Base-by-base conservation (phyloP, 805 yeast species). In the Saccharomycodes ludwigii region DNA sequence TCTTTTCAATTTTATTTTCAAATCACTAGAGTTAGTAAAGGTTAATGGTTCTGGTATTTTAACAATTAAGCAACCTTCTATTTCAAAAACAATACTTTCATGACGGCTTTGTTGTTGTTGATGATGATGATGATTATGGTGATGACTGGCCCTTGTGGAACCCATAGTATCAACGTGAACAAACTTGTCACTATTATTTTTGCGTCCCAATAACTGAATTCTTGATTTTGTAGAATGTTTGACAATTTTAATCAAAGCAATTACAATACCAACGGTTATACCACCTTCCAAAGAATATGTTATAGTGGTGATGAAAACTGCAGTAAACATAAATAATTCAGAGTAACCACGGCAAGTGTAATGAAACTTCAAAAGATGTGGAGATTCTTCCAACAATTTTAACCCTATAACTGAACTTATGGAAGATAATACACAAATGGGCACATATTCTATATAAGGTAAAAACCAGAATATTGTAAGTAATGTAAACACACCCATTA, bases 21-120 rank as follows among this genome's bases (percentile, higher is more conserved):
- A 59, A 43, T 82, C 93, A 18, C 78, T 78, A 6, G 86, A 68
- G 51, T 86, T 85, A 24, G 94, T 83, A 54, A 85, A 85, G 4
- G 86, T 82, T 37, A 85, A 60, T 2, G 95, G 94, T 47, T 85
- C 95, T 0, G 95, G 85, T 26, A 85, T 70, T 40, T 76, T 78
- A 22, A 85, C 78, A 18, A 84, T 71, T 21, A 86, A 59, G 34
- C 85, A 78, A 0, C 84, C 85, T 41, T 76, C 81, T 30, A 78
- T 60, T 24, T 60, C 61, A 43, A 65, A 69, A 18, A 61, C 28
- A 12, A 8, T 14, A n/a, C n/a, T n/a, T n/a, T n/a, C n/a, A n/a
- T n/a, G 19, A 16, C 19, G 6, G 26, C 8, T n/a, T 24, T 15
- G 50, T 22, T 43, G 42, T 7, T 39, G 32, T 4, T 32, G 38